Evolutionary conservation across 768 basidiomycete species (phyloP).

Genomic region (Hysterangium stoloniferum): DNA sequence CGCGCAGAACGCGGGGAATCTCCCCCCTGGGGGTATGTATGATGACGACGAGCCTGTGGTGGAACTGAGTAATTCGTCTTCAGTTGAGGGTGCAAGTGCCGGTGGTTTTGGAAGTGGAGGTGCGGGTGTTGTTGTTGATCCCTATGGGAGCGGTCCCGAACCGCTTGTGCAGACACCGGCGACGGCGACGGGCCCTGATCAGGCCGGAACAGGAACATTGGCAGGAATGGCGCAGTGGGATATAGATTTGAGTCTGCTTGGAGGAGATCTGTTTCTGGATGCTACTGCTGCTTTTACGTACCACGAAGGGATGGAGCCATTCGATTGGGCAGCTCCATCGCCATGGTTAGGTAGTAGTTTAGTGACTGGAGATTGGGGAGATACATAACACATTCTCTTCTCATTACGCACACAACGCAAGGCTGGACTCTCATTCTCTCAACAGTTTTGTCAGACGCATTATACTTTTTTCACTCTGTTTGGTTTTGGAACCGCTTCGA

Average conservation of each 20-base stretch:
- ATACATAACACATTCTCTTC: no score
- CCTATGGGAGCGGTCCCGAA: not conserved
- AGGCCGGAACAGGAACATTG: no score
- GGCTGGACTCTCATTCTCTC: no score
- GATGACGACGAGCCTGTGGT: no score
- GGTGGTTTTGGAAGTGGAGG: not conserved
- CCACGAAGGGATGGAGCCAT: not conserved
- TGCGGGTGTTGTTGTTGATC: not conserved
- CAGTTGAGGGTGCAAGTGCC: not conserved
- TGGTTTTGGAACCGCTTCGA: no score
- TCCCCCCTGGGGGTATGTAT: no score
- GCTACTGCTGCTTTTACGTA: slow-evolving; percentile 4
- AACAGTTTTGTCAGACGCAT: no score
- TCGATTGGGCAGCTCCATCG: no score
- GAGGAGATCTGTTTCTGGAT: not conserved
- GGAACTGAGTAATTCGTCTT: not conserved
- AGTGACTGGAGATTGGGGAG: no score
- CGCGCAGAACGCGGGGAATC: not conserved
- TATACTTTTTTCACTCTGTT: no score
- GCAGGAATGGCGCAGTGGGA: not conserved
- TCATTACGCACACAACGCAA: no score
- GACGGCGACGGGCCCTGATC: not conserved
- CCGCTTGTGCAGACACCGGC: not conserved
- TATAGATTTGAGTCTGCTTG: not conserved
- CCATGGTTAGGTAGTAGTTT: no score